Evolutionary conservation across 441 rosid genomes (phyloP).

Genomic region (Breynia disticha): DNA sequence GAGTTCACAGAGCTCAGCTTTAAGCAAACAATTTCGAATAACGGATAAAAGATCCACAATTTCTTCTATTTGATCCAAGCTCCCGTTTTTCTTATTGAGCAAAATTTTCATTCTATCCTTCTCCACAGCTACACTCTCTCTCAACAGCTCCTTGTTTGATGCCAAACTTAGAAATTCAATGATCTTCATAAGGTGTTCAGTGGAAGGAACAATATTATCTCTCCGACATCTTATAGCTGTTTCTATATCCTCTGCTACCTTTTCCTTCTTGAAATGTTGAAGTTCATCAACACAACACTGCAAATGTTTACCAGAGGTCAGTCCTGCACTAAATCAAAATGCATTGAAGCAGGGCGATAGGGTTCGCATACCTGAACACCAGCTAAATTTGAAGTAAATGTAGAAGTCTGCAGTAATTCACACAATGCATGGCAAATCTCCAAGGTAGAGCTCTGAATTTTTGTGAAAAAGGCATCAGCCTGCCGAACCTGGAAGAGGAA

Average conservation of each 20-base stretch:
- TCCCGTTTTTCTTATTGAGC: conserved; percentile 24
- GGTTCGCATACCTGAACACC: conserved; percentile 45
- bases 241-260: conserved; percentile 35
- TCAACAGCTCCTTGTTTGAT: conserved; percentile 55
- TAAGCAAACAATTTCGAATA: conserved; percentile 61
- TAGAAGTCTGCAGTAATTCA: conserved; percentile 36
- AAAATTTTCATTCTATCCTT: conserved; percentile 53
- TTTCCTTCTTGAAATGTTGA: conserved; percentile 39
- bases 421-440: conserved; percentile 48
- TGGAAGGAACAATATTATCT: conserved; percentile 36
- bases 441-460: conserved; percentile 49
- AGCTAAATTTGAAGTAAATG: conserved; percentile 35
- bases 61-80: conserved; percentile 31
- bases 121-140: conserved; percentile 74
- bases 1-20: conserved; percentile 41
- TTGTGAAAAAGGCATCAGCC: conserved; percentile 40
- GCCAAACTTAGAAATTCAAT: conserved; percentile 47
- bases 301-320: conserved; percentile 23
- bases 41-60: conserved; percentile 48
- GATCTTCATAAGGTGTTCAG: conserved; percentile 37
- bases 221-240: conserved; percentile 39
- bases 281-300: conserved; percentile 60
- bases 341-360: no score
- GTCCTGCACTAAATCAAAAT: conserved; percentile 8
- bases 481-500: conserved; percentile 42